Evolutionary conservation across 345 rosid genomes (phyloP).

Genomic region (Passiflora organensis): DNA sequence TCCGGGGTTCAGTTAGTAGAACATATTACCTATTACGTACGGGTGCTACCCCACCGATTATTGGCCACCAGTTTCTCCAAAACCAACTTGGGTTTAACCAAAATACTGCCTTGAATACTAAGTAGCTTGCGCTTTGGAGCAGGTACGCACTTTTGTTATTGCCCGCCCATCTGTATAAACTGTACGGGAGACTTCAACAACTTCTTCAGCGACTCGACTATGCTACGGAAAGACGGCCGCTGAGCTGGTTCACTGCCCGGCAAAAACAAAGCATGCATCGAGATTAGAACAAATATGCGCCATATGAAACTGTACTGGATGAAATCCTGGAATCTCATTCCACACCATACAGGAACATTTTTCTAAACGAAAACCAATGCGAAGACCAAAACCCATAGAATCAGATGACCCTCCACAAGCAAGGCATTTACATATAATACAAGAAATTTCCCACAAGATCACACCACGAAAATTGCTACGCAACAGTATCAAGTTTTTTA

Average conservation of each 20-base stretch:
- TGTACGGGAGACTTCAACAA: slow-evolving; percentile 70
- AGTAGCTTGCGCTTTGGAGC: neutral
- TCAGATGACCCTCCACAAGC: too few relatives aligned
- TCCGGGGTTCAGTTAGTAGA: slow-evolving; percentile 17
- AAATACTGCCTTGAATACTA: neutral
- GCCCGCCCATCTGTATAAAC: slow-evolving; percentile 55
- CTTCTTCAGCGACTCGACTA: slow-evolving; percentile 75
- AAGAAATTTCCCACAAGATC: too few relatives aligned
- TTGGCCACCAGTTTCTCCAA: neutral
- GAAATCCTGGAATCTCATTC: too few relatives aligned
- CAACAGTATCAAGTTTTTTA: too few relatives aligned
- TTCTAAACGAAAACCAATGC: too few relatives aligned
- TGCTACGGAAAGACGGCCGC: slow-evolving; percentile 64
- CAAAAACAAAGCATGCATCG: slow-evolving; percentile 1
- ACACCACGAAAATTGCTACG: too few relatives aligned
- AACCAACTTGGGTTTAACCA: neutral
- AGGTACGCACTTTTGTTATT: neutral
- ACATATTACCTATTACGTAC: neutral
- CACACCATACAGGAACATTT: too few relatives aligned
- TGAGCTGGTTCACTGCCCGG: slow-evolving; percentile 61
- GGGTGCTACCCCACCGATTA: neutral
- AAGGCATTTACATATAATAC: too few relatives aligned
- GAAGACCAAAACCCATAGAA: too few relatives aligned
- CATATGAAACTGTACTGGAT: too few relatives aligned
- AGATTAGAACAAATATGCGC: neutral